These are phyloP conservation scores for Neurospora sp. DNA, from an alignment of 495 filamentous ascomycete species.

Conservation along the genomic window DNA sequence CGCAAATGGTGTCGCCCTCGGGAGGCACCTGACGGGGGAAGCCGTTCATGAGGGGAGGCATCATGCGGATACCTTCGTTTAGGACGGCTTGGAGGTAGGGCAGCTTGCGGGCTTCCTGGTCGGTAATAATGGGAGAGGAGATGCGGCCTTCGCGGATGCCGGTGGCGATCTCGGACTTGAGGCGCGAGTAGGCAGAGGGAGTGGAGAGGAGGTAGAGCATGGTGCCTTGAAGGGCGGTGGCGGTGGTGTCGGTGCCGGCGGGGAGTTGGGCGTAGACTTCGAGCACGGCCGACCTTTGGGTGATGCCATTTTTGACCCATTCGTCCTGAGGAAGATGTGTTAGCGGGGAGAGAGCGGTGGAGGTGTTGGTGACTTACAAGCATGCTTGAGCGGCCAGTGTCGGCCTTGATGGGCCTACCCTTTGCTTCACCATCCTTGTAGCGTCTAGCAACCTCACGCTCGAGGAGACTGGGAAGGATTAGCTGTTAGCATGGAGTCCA, in stretches of 20 bases:
- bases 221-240: conserved; percentile 43
- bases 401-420: not conserved
- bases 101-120: conserved; percentile 45
- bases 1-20: conserved; percentile 37
- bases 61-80: conserved; percentile 20
- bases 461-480: not conserved
- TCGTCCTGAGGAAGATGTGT: not conserved
- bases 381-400: not conserved
- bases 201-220: conserved; percentile 41
- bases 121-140: conserved; percentile 47
- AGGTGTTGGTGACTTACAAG: not conserved
- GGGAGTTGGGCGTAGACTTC: conserved; percentile 20
- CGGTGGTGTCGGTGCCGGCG: conserved; percentile 53
- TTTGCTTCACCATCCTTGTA: not conserved
- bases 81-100: conserved; percentile 25
- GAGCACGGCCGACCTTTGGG: not conserved
- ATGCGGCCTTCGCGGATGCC: conserved; percentile 24
- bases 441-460: not conserved
- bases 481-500: not conserved
- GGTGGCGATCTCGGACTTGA: conserved; percentile 46
- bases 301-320: not conserved
- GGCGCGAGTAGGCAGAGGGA: conserved; percentile 33
- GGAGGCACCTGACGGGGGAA: conserved; percentile 14
- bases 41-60: conserved; percentile 6
- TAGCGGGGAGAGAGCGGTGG: not conserved